Conservation (phyloP, 306 rosid genomes). For the Pterocarpus macrocarpus region DNA sequence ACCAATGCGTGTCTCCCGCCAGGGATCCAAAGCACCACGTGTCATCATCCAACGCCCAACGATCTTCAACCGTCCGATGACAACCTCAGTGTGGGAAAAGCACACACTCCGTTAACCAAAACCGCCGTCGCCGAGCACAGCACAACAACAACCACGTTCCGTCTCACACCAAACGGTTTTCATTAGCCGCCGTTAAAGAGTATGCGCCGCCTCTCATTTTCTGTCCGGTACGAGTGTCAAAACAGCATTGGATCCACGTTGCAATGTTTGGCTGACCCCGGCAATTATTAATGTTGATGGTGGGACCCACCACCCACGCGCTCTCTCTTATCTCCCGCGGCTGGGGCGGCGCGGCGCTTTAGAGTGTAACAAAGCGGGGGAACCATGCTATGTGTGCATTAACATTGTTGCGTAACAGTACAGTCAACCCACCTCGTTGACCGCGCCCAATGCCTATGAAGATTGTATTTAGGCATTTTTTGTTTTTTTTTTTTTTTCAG, state of each 20-base stretch:
- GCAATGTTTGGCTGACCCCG: neutral
- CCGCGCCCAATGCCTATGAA: slow-evolving; percentile 47
- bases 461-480: too few species aligned
- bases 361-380: neutral
- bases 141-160: neutral
- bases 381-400: slow-evolving; percentile 20
- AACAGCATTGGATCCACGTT: neutral
- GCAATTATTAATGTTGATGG: slow-evolving; percentile 35
- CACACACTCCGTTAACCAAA: neutral
- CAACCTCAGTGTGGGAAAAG: neutral
- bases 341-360: slow-evolving; percentile 59
- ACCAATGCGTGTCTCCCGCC: slow-evolving; percentile 48
- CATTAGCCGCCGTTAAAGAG: slow-evolving; percentile 39
- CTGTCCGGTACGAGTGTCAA: slow-evolving; percentile 40
- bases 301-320: slow-evolving; percentile 54
- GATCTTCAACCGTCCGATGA: slow-evolving; percentile 47
- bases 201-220: slow-evolving; percentile 44
- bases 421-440: slow-evolving; percentile 71
- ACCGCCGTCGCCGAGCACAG: neutral
- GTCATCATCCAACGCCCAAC: neutral
- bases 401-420: neutral
- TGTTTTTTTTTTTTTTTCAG: neutral
- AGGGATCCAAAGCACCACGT: slow-evolving; percentile 57
- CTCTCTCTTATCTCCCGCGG: slow-evolving; percentile 43
- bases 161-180: neutral